Conservation (phyloP, 768 basidiomycete species). For the Phaeotremella fagi region DNA sequence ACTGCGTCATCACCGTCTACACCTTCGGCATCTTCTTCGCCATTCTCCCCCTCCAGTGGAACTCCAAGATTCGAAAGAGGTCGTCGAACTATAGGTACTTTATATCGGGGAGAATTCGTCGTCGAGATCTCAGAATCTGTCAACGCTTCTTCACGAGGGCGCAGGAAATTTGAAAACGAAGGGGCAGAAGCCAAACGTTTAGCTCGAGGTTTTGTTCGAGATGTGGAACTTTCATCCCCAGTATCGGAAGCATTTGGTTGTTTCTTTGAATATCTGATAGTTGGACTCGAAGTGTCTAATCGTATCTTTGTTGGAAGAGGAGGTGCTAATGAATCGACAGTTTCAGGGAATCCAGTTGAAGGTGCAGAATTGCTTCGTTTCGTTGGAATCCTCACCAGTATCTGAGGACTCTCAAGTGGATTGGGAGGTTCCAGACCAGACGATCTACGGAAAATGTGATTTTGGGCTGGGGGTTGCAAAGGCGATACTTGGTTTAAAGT, state of each 20-base stretch:
- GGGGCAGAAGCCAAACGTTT: constrained; percentile 5
- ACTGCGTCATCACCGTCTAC: too few relatives aligned
- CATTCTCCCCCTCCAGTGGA: background rate
- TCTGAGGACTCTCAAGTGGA: background rate
- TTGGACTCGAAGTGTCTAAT: too few relatives aligned
- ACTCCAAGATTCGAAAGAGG: background rate
- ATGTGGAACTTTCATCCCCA: background rate
- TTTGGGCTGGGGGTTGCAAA: background rate
- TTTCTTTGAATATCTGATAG: too few relatives aligned
- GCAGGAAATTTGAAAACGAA: constrained; percentile 14
- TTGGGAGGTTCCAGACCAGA: background rate
- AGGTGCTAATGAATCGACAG: too few relatives aligned
- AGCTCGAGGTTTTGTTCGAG: background rate
- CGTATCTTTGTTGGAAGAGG: too few relatives aligned
- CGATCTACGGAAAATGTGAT: background rate
- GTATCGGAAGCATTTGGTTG: background rate
- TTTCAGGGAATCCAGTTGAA: too few relatives aligned
- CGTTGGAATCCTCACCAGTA: background rate
- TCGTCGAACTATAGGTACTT: background rate
- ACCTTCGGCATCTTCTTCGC: background rate
- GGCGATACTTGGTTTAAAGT: too few relatives aligned
- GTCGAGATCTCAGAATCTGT: constrained; percentile 9
- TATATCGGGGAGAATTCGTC: background rate
- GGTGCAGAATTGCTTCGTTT: background rate
- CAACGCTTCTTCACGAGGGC: constrained; percentile 4